These are phyloP conservation scores for Magnaporthiopsis incrustans DNA, from an alignment of 2,329 filamentous ascomycete species.

Conservation along the genomic window DNA sequence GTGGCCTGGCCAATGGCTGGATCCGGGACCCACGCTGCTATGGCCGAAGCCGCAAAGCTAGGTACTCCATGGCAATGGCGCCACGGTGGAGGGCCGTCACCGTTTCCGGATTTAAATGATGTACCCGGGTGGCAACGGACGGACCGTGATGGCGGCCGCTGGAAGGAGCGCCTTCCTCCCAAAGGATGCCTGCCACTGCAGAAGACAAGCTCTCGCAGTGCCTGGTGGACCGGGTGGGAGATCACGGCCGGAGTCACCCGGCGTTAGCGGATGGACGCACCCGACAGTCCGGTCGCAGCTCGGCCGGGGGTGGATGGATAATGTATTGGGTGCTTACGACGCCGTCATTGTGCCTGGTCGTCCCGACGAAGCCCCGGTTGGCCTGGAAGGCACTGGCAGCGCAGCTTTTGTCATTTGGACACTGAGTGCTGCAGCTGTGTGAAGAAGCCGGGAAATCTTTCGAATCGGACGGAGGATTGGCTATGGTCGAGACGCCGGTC, in stretches of 20 bases:
- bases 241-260: constrained; percentile 31
- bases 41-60: constrained; percentile 31
- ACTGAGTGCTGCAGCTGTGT: constrained; percentile 31
- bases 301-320: constrained; percentile 51
- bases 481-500: constrained; percentile 36
- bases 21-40: constrained; percentile 32
- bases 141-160: constrained; percentile 40
- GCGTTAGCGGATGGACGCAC: constrained; percentile 41
- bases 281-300: constrained; percentile 45
- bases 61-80: constrained; percentile 38
- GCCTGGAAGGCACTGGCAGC: constrained; percentile 44
- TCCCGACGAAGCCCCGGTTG: constrained; percentile 50
- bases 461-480: constrained; percentile 6
- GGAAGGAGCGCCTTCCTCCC: constrained; percentile 44
- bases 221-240: constrained; percentile 44
- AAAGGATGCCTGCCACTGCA: constrained; percentile 37
- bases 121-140: constrained; percentile 43
- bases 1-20: constrained; percentile 41
- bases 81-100: constrained; percentile 47
- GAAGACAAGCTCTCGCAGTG: constrained; percentile 37
- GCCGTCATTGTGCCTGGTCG: constrained; percentile 52
- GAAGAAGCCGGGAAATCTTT: constrained; percentile 7
- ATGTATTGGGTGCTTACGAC: constrained; percentile 40
- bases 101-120: constrained; percentile 40
- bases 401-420: constrained; percentile 45